Evolutionary conservation across 163 green algal genomes (phyloP).

Genomic region (Prototheca wickerhamii): DNA sequence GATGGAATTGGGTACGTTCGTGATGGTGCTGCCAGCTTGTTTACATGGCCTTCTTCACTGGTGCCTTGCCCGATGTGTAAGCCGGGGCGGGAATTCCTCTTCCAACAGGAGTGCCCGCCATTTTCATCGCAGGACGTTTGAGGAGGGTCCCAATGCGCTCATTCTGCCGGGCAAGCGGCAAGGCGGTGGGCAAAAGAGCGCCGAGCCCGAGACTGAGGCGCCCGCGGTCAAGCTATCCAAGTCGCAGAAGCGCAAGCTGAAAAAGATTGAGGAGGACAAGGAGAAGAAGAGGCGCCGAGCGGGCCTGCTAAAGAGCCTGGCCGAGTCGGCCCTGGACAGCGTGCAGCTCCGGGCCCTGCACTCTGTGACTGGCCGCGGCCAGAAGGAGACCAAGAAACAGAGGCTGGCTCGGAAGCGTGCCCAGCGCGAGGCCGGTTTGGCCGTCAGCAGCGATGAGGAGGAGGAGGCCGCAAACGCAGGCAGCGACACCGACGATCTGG

Average conservation of each 20-base stretch:
- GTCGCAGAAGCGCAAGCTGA: slow-evolving; percentile 43
- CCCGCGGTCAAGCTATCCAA: slow-evolving; percentile 30
- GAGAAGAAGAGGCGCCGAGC: slow-evolving; percentile 14
- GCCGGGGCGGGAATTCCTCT: too few relatives aligned
- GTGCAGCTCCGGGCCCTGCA: slow-evolving; percentile 52
- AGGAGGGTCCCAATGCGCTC: slow-evolving; percentile 19
- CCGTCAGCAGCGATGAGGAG: too few relatives aligned
- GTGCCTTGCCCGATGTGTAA: too few relatives aligned
- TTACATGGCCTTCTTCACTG: too few relatives aligned
- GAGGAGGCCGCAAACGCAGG: too few relatives aligned
- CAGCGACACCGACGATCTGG: too few relatives aligned
- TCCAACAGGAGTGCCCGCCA: background rate
- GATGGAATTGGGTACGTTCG: too few relatives aligned
- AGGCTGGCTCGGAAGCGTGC: slow-evolving; percentile 33
- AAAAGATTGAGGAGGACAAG: slow-evolving; percentile 37
- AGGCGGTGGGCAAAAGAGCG: background rate
- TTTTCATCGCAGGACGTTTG: background rate
- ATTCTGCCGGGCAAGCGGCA: slow-evolving; percentile 19
- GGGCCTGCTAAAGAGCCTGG: slow-evolving; percentile 22
- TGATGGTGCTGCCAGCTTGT: too few relatives aligned
- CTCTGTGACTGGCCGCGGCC: slow-evolving; percentile 44
- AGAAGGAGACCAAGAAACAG: slow-evolving; percentile 67
- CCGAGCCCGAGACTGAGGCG: background rate
- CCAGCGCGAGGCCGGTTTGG: slow-evolving; percentile 1
- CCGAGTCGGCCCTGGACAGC: slow-evolving; percentile 19